phyloP scores from a whole-genome alignment of 1,139 yeast genomes.

The Wickerhamomyces sp. region DNA sequence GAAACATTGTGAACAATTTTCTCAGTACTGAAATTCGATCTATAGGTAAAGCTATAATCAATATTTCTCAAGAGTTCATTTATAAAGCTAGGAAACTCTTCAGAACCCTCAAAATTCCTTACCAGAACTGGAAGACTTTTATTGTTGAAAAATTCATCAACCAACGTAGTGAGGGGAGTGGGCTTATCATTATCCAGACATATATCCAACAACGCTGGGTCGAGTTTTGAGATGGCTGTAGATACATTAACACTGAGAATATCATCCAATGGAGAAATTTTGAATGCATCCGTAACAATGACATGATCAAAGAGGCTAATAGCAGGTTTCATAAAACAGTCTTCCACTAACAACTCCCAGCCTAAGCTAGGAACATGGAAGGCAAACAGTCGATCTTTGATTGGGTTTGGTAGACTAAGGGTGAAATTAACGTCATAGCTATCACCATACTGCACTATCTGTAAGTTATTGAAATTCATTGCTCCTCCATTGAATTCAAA shows the following conservation, averaged over 20 bases:
- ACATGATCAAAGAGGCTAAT: conserved; percentile 18
- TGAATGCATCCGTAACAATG: conserved; percentile 12
- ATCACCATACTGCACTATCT: conserved; percentile 9
- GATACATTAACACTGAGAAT: conserved; percentile 8
- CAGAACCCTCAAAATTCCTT: conserved; percentile 22
- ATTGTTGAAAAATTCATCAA: conserved; percentile 26
- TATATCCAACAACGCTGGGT: conserved; percentile 10
- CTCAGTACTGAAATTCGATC: conserved; percentile 13
- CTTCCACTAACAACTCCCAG: conserved; percentile 29
- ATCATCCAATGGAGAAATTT: conserved; percentile 13
- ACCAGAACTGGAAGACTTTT: conserved; percentile 22
- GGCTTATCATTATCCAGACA: conserved; percentile 24
- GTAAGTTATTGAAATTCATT: conserved; percentile 18
- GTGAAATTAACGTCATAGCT: conserved; percentile 24
- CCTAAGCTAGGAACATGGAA: conserved; percentile 25
- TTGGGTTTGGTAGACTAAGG: conserved; percentile 19
- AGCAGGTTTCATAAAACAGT: conserved; percentile 24
- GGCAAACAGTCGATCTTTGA: conserved; percentile 15
- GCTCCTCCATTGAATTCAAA: conserved; percentile 13
- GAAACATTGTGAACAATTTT: conserved; percentile 27
- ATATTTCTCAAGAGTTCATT: conserved; percentile 13
- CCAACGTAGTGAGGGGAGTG: conserved; percentile 30
- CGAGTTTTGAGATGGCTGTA: conserved; percentile 11
- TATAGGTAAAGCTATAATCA: conserved; percentile 15
- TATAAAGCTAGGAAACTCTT: conserved; percentile 10